These are phyloP conservation scores for Trypanosomatidae sp. DNA, from an alignment of 208 protist species.

Conservation along the genomic window DNA sequence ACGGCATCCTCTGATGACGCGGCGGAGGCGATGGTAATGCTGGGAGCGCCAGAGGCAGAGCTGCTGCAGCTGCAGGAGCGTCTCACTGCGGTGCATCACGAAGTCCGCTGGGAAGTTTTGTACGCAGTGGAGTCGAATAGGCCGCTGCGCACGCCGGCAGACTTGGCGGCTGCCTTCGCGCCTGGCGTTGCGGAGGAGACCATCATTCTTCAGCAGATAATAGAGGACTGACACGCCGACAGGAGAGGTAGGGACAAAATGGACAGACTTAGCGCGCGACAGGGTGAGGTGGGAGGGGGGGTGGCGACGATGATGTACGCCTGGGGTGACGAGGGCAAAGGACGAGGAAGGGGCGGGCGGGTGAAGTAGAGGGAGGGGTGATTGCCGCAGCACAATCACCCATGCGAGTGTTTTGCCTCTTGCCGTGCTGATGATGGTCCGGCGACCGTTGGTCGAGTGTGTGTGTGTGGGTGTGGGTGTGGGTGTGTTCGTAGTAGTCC, in stretches of 20 bases:
- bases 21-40: background rate
- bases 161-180: constrained; percentile 50
- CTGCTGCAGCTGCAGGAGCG: constrained; percentile 13
- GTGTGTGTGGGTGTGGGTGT: constrained; percentile 8
- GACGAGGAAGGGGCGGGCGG: background rate
- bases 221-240: constrained; percentile 28
- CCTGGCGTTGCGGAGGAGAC: constrained; percentile 68
- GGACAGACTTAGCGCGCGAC: background rate
- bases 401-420: background rate
- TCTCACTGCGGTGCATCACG: constrained; percentile 21
- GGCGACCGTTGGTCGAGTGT: background rate
- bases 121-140: constrained; percentile 52
- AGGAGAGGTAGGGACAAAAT: background rate
- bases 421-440: background rate
- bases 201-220: constrained; percentile 74
- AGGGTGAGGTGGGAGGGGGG: background rate
- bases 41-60: background rate
- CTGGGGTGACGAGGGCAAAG: background rate
- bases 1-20: background rate
- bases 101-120: constrained; percentile 56
- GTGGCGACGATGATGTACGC: background rate
- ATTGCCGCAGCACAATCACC: no score
- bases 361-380: background rate
- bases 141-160: constrained; percentile 54
- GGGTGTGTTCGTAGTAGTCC: background rate